These are phyloP conservation scores for Larix kaempferi DNA, from an alignment of 75 land plant species.

Conservation along the genomic window DNA sequence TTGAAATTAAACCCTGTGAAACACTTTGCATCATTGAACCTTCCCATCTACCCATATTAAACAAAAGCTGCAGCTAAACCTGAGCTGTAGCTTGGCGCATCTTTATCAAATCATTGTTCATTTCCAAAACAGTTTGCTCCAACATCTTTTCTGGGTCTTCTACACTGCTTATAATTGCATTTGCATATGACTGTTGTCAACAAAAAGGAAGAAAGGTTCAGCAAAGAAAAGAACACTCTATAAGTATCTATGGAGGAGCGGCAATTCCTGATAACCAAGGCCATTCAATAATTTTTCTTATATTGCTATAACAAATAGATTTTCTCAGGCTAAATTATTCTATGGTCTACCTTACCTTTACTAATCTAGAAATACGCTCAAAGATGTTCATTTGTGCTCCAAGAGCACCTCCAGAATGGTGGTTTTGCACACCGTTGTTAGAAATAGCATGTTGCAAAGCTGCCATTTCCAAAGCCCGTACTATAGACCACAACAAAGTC, in stretches of 20 bases:
- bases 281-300: background rate
- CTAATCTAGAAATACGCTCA: slow-evolving; percentile 85
- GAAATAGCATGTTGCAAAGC: too few relatives aligned
- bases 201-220: background rate
- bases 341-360: slow-evolving; percentile 53
- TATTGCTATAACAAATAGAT: background rate
- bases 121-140: slow-evolving; percentile 96
- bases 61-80: slow-evolving; percentile 30
- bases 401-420: slow-evolving; percentile 51
- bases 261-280: background rate
- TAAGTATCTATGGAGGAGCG: background rate
- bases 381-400: slow-evolving; percentile 79
- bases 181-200: slow-evolving; percentile 87
- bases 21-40: slow-evolving; percentile 1
- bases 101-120: slow-evolving; percentile 95
- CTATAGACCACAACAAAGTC: too few relatives aligned
- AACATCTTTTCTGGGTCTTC: slow-evolving; percentile 99
- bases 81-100: slow-evolving; percentile 99
- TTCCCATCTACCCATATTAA: background rate
- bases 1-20: background rate
- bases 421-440: too few relatives aligned
- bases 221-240: background rate
- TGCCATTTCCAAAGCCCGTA: too few relatives aligned
- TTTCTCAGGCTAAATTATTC: background rate
- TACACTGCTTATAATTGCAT: slow-evolving; percentile 81